Conservation (phyloP, 2,329 filamentous ascomycete genomes). For the Ceratocystis lukuohia region DNA sequence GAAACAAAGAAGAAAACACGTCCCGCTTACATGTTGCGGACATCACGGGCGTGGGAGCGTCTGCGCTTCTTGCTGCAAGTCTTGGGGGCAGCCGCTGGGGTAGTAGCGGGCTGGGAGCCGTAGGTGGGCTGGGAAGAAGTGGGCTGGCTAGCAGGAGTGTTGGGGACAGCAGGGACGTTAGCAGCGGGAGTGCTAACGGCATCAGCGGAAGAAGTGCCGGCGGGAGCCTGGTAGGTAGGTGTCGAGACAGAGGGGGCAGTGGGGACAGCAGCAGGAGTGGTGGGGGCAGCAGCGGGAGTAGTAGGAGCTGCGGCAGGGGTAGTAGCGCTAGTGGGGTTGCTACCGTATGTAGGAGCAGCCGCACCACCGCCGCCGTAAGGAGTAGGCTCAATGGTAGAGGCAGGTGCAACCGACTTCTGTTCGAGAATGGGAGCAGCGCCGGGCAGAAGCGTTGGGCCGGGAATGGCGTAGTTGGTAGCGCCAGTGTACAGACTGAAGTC, state of each 20-base stretch:
- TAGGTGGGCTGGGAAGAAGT: not conserved
- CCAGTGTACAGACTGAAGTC: slow-evolving; percentile 27
- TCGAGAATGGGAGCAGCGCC: slow-evolving; percentile 12
- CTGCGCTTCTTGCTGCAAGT: slow-evolving; percentile 7
- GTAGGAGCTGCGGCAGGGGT: not conserved
- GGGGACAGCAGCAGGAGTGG: not conserved
- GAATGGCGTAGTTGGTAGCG: slow-evolving; percentile 11
- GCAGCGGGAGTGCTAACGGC: not conserved
- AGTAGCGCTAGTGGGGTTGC: not conserved
- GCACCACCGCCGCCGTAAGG: slow-evolving; percentile 29
- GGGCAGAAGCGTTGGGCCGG: slow-evolving; percentile 15
- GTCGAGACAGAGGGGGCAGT: not conserved
- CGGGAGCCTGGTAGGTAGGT: not conserved
- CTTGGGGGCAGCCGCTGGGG: not conserved
- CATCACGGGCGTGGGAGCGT: slow-evolving; percentile 13
- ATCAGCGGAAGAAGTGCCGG: not conserved
- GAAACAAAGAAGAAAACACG: not conserved
- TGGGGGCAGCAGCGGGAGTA: not conserved
- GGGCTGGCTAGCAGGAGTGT: not conserved
- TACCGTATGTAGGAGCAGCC: not conserved
- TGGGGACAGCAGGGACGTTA: not conserved
- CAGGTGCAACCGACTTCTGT: slow-evolving; percentile 28
- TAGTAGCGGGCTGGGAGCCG: not conserved
- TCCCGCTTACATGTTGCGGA: slow-evolving; percentile 2
- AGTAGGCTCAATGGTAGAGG: slow-evolving; percentile 31